phyloP scores from a whole-genome alignment of 352 stramenopile genomes.

The Aphanomyces euteiches region DNA sequence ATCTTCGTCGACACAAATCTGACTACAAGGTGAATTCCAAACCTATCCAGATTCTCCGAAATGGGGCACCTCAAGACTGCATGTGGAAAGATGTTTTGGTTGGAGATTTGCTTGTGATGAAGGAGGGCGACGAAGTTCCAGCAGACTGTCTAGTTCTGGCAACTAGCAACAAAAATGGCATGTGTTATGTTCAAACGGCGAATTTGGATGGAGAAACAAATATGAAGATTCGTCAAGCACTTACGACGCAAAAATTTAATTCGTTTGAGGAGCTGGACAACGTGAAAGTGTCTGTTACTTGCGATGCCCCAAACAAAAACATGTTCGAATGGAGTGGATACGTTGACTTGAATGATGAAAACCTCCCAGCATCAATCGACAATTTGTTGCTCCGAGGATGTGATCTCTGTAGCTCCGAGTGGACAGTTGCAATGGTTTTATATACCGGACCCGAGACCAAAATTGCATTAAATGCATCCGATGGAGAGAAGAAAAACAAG shows the following conservation, averaged over 20 bases:
- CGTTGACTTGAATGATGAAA: not conserved
- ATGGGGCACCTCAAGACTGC: constrained; percentile 56
- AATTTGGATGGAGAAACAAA: constrained; percentile 88
- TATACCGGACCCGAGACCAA: constrained; percentile 84
- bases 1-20: constrained; percentile 71
- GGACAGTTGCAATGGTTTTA: constrained; percentile 79
- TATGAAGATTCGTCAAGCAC: constrained; percentile 79
- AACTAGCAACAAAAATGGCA: constrained; percentile 65
- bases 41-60: constrained; percentile 63
- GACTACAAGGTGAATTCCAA: constrained; percentile 78
- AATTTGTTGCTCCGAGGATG: constrained; percentile 83
- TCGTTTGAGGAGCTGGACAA: constrained; percentile 50
- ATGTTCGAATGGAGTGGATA: constrained; percentile 60
- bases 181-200: constrained; percentile 82
- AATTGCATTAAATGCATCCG: constrained; percentile 78
- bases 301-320: constrained; percentile 79
- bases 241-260: constrained; percentile 71
- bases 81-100: constrained; percentile 84
- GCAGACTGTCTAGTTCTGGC: constrained; percentile 77
- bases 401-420: constrained; percentile 81
- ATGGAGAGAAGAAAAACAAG: constrained; percentile 60
- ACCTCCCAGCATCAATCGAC: constrained; percentile 48
- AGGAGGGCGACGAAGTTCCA: constrained; percentile 76
- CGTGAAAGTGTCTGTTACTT: constrained; percentile 28
- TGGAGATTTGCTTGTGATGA: constrained; percentile 75